Base-by-base conservation (phyloP, 2,329 filamentous ascomycete species). In the Penicillium sp. region DNA sequence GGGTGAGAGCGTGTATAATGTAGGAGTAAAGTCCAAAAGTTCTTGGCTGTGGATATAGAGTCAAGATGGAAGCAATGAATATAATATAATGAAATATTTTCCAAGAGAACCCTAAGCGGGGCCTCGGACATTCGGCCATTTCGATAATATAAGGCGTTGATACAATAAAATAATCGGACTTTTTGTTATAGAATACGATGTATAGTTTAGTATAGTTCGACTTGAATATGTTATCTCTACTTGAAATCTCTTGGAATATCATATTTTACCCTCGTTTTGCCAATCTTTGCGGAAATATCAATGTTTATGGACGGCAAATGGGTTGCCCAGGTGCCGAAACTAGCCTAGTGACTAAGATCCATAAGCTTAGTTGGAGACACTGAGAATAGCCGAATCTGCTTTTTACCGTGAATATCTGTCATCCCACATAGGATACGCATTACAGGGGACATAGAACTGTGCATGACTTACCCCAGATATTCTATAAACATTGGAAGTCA, bases 21-120 rank as follows among this genome's bases (percentile, higher is more conserved):
- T 22, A 39, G 26, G 26, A 29, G 9, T 10, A 26, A 26, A 26
- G 24, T 6, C 24, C 24, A 37, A 54, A 10, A 35, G 18, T 11
- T 7, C 16, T 13, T 37, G 29, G 43, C 35, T n/a, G 35, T 37
- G 32, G 40, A 24, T 20, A 39, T 20, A 16, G 18, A 24, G 9
- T 22, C 43, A 22, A 14, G 42, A 22, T 14, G 38, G 24, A 31
- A 18, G 20, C 4, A 32, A 32, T 9, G 8, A 20, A 20, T 9
- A 11, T 5, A 11, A 14, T 31, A 20, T 31, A 6, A 32, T 29
- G 26, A 29, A 29, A 29, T 29, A 29, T 29, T 29, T 29, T 29
- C 26, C 8, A 9, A 29, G 2, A 29, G 9, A 29, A 10, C 26
- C 26, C 26, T 51, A 55, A 58, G 61, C 61, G 61, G 62, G 61